A percentile compares a stretch with the other conserved stretches of the same genome.
Evolutionary conservation across 768 basidiomycete genomes (phyloP).

Genomic region (Daedaleopsis nitida): DNA sequence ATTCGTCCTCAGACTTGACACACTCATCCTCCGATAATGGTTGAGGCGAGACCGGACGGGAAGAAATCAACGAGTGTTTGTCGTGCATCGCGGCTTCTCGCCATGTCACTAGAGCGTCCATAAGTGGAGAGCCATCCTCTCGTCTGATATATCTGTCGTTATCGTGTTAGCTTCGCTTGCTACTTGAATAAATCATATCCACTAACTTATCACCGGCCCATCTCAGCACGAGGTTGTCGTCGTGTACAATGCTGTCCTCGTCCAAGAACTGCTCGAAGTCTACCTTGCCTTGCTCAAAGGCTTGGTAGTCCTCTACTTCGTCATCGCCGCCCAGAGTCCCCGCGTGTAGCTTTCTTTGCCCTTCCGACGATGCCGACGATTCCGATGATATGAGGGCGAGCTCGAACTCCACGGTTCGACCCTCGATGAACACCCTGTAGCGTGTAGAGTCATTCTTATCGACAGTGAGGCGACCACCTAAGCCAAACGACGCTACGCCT

Average conservation of each 20-base stretch:
- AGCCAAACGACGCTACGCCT: conserved; percentile 40
- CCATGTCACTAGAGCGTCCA: conserved; percentile 74
- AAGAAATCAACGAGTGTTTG: conserved; percentile 25
- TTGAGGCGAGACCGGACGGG: conserved; percentile 39
- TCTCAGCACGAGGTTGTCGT: conserved; percentile 69
- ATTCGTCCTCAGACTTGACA: conserved; percentile 28
- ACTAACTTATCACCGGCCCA: conserved; percentile 72
- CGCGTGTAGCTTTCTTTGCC: conserved; percentile 26
- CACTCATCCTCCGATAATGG: conserved; percentile 37
- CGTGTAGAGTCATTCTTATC: conserved; percentile 60
- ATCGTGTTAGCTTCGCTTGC: not conserved
- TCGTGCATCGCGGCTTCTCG: conserved; percentile 46
- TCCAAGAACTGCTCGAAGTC: conserved; percentile 67
- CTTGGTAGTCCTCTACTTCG: conserved; percentile 53
- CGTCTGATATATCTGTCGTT: conserved; percentile 74
- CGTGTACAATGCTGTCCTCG: conserved; percentile 59
- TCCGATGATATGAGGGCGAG: conserved; percentile 55
- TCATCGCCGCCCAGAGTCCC: conserved; percentile 37
- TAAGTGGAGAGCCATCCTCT: conserved; percentile 70
- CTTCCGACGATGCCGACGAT: not conserved
- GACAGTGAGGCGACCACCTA: conserved; percentile 58
- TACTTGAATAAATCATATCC: not conserved
- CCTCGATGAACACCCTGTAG: conserved; percentile 68
- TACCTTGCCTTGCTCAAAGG: conserved; percentile 64
- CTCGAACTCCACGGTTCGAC: conserved; percentile 65